A percentile compares a stretch with the other conserved stretches of the same genome.
Evolutionary conservation across 1,139 yeast species (phyloP).

Genomic region (Wickerhamomyces sp.): DNA sequence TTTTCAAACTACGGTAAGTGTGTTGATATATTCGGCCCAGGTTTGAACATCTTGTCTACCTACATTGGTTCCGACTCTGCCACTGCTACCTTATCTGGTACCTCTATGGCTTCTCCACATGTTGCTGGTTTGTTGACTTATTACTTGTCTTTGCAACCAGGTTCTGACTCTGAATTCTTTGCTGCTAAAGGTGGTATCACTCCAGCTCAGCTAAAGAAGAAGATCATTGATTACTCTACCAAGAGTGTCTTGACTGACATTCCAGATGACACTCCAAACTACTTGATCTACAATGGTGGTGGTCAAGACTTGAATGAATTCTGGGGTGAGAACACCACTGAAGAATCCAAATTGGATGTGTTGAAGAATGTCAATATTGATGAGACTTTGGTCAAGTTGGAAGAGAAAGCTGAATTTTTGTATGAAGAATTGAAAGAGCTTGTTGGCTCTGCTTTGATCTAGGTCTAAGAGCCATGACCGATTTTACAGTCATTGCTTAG

Average conservation of each 20-base stretch:
- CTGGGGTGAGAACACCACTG: conserved; percentile 22
- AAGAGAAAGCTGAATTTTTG: not conserved
- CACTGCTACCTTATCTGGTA: conserved; percentile 91
- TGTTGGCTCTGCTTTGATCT: not conserved
- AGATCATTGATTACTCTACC: conserved; percentile 77
- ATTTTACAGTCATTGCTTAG: no score
- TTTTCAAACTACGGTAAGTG: conserved; percentile 81
- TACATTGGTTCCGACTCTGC: conserved; percentile 83
- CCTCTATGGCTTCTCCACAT: conserved; percentile 99
- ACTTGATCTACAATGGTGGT: conserved; percentile 89
- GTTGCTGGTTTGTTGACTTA: conserved; percentile 87
- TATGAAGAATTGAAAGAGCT: conserved; percentile 2
- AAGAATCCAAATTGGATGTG: conserved; percentile 3
- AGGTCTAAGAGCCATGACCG: no score
- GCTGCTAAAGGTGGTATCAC: conserved; percentile 59
- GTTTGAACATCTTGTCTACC: conserved; percentile 73
- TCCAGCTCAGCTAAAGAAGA: conserved; percentile 86
- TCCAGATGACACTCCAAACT: conserved; percentile 82
- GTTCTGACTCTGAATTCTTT: conserved; percentile 66
- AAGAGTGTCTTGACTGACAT: conserved; percentile 61
- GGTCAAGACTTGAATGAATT: conserved; percentile 51
- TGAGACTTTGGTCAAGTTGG: not conserved
- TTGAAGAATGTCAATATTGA: not conserved
- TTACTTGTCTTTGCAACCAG: conserved; percentile 89
- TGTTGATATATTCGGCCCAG: conserved; percentile 85